Evolutionary conservation across 106 monocot species (phyloP).

Genomic region (Iris macrosiphon): DNA sequence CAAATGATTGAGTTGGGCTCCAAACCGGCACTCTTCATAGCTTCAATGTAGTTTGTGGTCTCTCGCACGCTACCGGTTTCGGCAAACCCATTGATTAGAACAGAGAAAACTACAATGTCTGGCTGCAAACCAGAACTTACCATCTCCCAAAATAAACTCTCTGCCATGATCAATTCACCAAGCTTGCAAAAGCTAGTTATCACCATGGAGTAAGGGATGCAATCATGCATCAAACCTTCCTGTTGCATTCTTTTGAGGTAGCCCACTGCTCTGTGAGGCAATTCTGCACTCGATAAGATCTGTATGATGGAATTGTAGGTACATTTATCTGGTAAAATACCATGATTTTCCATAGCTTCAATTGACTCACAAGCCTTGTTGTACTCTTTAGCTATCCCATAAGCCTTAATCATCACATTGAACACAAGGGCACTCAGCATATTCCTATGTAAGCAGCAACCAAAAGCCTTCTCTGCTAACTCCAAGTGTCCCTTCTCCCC

Average conservation of each 20-base stretch:
- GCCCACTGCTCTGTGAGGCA: slow-evolving; percentile 44
- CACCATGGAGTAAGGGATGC: slow-evolving; percentile 69
- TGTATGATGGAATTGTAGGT: slow-evolving; percentile 77
- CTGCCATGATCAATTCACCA: slow-evolving; percentile 41
- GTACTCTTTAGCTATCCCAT: slow-evolving; percentile 54
- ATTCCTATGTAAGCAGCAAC: slow-evolving; percentile 29
- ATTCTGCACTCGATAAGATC: slow-evolving; percentile 47
- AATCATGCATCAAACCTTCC: slow-evolving; percentile 42
- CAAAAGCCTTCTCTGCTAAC: slow-evolving; percentile 64
- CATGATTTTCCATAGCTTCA: slow-evolving; percentile 47
- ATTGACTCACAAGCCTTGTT: slow-evolving; percentile 52
- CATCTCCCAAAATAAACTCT: slow-evolving; percentile 71
- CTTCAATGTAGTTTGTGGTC: slow-evolving; percentile 39
- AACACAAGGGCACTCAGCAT: slow-evolving; percentile 53
- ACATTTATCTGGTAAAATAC: slow-evolving; percentile 60
- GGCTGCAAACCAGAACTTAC: slow-evolving; percentile 35
- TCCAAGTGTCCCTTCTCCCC: slow-evolving; percentile 45
- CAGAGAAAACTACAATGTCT: slow-evolving; percentile 66
- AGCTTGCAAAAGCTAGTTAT: slow-evolving; percentile 55
- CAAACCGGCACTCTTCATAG: slow-evolving; percentile 57
- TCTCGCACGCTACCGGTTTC: slow-evolving; percentile 51
- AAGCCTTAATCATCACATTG: slow-evolving; percentile 97
- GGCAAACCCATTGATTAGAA: slow-evolving; percentile 77
- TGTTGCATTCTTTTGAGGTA: slow-evolving; percentile 69
- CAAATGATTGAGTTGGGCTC: slow-evolving; percentile 53